Evolutionary conservation across 176 grass and related monocot species (phyloP).

Genomic region (Oryza meridionalis): DNA sequence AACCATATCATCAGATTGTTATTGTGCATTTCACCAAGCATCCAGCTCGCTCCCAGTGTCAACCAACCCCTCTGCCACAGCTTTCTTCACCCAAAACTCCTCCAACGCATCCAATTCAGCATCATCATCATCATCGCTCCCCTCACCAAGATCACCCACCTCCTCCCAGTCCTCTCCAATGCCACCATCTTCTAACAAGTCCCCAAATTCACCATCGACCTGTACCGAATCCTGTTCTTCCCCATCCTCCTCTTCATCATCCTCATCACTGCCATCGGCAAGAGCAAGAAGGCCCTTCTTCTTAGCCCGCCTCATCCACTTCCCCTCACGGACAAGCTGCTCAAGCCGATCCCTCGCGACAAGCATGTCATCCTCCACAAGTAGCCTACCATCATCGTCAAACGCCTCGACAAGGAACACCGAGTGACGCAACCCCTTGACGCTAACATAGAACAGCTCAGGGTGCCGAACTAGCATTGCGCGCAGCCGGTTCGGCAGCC

Average conservation of each 20-base stretch:
- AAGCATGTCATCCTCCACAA: constrained; percentile 76
- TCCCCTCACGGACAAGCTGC: constrained; percentile 67
- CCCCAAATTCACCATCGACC: constrained; percentile 55
- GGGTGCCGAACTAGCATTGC: constrained; percentile 78
- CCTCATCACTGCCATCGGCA: not conserved
- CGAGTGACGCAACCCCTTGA: constrained; percentile 77
- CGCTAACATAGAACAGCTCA: constrained; percentile 82
- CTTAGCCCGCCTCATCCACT: constrained; percentile 54
- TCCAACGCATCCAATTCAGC: constrained; percentile 52
- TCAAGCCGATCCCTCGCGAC: constrained; percentile 57
- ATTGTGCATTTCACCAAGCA: constrained; percentile 62
- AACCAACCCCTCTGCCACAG: constrained; percentile 51
- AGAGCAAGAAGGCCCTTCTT: constrained; percentile 28
- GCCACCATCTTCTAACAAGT: constrained; percentile 55
- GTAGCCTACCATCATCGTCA: constrained; percentile 62
- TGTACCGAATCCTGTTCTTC: constrained; percentile 35
- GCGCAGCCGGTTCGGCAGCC: constrained; percentile 65
- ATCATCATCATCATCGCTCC: constrained; percentile 37
- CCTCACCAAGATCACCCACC: constrained; percentile 36
- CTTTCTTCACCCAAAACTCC: constrained; percentile 88
- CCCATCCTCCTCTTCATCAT: constrained; percentile 23
- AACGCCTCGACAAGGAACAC: constrained; percentile 78
- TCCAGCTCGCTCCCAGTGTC: constrained; percentile 48
- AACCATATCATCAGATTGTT: not conserved
- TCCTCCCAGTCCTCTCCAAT: constrained; percentile 75